phyloP scores from a whole-genome alignment of 176 grass and related monocot genomes.

The Oryza longistaminata region DNA sequence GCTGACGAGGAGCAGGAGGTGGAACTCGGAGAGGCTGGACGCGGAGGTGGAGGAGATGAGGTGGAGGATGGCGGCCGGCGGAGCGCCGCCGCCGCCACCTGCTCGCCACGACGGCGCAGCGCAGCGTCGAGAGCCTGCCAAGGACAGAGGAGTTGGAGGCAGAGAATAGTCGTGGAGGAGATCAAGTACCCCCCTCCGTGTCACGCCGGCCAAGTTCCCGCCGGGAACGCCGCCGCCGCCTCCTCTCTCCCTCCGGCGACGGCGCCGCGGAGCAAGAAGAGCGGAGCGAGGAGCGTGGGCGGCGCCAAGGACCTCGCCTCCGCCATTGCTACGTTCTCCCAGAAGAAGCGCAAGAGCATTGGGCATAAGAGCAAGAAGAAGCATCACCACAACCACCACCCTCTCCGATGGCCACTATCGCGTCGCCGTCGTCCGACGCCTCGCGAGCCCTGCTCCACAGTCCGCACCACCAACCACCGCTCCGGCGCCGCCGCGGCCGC shows the following conservation, averaged over 20 bases:
- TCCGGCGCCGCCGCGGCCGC: constrained; percentile 14
- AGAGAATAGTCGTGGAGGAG: constrained; percentile 40
- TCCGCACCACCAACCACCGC: constrained; percentile 10
- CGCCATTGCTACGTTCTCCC: constrained; percentile 82
- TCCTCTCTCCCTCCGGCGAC: constrained; percentile 16
- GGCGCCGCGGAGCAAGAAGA: constrained; percentile 65
- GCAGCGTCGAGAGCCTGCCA: constrained; percentile 50
- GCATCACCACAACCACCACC: constrained; percentile 44
- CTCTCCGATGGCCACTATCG: constrained; percentile 57
- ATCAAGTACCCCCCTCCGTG: constrained; percentile 12
- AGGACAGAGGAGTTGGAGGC: constrained; percentile 40
- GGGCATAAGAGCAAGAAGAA: constrained; percentile 58
- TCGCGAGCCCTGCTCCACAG: constrained; percentile 33
- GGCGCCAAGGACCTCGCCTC: constrained; percentile 84
- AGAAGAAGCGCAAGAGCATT: constrained; percentile 80
- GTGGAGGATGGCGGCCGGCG: background rate
- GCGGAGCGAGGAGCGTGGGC: constrained; percentile 68
- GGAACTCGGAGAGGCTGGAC: background rate
- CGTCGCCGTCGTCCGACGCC: constrained; percentile 37
- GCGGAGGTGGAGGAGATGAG: background rate
- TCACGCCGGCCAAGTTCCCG: constrained; percentile 32
- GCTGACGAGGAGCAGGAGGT: background rate
- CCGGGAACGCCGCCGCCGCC: constrained; percentile 53
- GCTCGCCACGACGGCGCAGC: constrained; percentile 13
- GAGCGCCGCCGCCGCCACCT: constrained; percentile 5